These are phyloP conservation scores for Pichia phayaonensis DNA, from an alignment of 805 yeast genomes.

Conservation along the genomic window DNA sequence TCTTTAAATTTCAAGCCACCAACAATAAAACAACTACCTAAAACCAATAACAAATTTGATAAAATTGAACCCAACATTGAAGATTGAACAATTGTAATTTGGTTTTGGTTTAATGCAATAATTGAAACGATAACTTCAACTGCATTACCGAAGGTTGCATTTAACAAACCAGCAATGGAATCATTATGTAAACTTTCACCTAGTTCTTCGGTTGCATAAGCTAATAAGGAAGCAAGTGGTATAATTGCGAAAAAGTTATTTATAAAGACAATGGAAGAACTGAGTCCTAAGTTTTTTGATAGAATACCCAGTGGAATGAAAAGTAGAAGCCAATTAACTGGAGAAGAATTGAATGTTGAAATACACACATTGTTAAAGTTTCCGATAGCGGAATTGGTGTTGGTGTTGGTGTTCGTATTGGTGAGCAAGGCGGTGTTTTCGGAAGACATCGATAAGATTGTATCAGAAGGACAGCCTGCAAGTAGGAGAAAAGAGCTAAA, in stretches of 20 bases:
- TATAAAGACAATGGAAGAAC: conserved; percentile 50
- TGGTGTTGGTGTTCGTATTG: neutral
- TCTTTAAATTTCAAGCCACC: conserved; percentile 86
- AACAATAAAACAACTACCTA: conserved; percentile 91
- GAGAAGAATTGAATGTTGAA: conserved; percentile 28
- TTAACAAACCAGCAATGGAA: conserved; percentile 86
- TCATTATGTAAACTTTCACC: conserved; percentile 76
- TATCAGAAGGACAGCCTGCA: neutral
- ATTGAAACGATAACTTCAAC: conserved; percentile 93
- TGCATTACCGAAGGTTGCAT: conserved; percentile 97
- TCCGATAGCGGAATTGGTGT: neutral
- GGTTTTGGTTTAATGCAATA: conserved; percentile 79
- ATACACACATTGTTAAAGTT: neutral
- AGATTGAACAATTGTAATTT: conserved; percentile 91
- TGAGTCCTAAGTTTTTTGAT: conserved; percentile 55
- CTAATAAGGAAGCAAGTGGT: conserved; percentile 84
- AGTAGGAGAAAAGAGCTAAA: too few species aligned
- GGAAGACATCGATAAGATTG: neutral
- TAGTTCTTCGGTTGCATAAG: conserved; percentile 89
- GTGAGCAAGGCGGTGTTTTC: conserved; percentile 1
- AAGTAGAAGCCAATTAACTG: conserved; percentile 66
- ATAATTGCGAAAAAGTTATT: conserved; percentile 84
- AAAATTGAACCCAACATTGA: conserved; percentile 93
- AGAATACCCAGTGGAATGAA: conserved; percentile 86
- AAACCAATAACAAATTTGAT: conserved; percentile 78